Percentiles rank a stretch among this genome's conserved stretches.
These are phyloP conservation scores for Eucalyptus virginea DNA, from an alignment of 345 rosid species.

Conservation along the genomic window DNA sequence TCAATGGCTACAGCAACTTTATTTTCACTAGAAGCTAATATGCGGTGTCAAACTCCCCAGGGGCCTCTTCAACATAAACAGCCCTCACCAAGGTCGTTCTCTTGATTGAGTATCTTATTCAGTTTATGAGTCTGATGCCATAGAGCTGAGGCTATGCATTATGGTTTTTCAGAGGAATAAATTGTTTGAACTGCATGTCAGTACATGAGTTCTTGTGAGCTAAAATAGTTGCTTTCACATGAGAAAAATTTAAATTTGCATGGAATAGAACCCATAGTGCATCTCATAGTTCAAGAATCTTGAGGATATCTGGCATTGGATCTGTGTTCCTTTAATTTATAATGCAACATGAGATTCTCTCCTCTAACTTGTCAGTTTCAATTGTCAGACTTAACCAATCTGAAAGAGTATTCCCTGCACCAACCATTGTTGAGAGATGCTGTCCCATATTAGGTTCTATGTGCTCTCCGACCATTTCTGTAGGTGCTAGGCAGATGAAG, in stretches of 20 bases:
- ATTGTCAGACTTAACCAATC: not conserved
- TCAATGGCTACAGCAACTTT: constrained; percentile 7
- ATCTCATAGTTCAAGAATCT: not conserved
- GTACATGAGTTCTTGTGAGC: not conserved
- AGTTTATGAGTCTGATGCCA: not conserved
- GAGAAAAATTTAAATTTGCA: not conserved
- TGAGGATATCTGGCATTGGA: not conserved
- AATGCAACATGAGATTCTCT: not conserved
- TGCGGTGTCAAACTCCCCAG: constrained; percentile 10
- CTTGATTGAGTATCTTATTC: not conserved
- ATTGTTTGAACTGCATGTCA: not conserved
- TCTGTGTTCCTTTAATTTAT: not conserved
- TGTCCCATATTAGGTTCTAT: not conserved
- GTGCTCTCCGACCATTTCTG: constrained; percentile 4
- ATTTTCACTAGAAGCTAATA: not conserved
- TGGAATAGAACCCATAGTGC: not conserved
- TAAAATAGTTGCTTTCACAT: not conserved
- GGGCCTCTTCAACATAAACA: constrained; percentile 1
- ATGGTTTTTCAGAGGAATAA: not conserved
- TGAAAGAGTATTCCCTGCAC: not conserved
- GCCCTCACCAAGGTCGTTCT: constrained; percentile 9
- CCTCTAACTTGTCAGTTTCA: not conserved
- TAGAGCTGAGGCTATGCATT: not conserved
- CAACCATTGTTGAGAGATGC: not conserved
- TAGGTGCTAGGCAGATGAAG: constrained; percentile 6